These are phyloP conservation scores for Trypanosoma cruzi DNA, from an alignment of 208 protist species.

Conservation along the genomic window DNA sequence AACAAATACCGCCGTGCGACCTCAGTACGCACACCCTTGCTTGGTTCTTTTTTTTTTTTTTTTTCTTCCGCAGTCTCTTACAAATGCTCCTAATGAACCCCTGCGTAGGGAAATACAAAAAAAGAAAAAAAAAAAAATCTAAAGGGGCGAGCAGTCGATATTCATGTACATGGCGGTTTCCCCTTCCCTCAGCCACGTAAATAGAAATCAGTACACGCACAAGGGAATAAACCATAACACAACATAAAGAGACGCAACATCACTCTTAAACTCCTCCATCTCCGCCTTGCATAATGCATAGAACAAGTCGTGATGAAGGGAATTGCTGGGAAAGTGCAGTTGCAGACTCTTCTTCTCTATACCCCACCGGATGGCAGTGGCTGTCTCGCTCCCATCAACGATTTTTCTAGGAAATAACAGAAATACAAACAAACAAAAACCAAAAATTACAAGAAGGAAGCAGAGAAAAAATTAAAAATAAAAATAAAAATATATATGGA, in stretches of 20 bases:
- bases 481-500: not conserved
- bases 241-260: not conserved
- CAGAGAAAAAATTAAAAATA: not conserved
- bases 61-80: not conserved
- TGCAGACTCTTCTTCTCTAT: not conserved
- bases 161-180: not conserved
- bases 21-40: not conserved
- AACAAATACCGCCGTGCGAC: not conserved
- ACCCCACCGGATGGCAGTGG: not conserved
- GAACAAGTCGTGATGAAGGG: not conserved
- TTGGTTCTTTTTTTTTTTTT: slow-evolving; percentile 20
- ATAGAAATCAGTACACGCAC: not conserved
- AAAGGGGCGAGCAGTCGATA: not conserved
- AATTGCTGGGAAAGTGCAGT: not conserved
- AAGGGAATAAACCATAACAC: not conserved
- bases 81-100: too few relatives aligned
- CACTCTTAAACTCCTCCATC: not conserved
- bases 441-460: not conserved
- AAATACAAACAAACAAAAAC: not conserved
- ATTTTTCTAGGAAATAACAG: not conserved
- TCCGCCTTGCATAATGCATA: not conserved
- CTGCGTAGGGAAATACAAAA: too few relatives aligned
- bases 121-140: not conserved
- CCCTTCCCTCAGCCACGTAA: not conserved
- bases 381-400: not conserved